Conservation (phyloP, 768 basidiomycete species). For the Xanthoconium purpureum region DNA sequence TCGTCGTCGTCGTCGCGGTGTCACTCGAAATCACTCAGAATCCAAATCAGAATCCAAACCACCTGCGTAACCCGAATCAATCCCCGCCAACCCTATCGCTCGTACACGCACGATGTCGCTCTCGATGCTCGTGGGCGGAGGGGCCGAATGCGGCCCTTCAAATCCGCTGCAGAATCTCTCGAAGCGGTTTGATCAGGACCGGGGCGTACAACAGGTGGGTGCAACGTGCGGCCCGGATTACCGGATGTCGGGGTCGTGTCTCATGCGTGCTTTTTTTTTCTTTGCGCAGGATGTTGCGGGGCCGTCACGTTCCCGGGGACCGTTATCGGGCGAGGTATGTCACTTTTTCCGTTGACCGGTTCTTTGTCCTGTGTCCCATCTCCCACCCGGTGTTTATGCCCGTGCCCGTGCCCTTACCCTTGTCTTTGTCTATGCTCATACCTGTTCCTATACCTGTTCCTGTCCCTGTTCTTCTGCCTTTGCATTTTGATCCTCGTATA, state of each 20-base stretch:
- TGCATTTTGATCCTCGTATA: not conserved
- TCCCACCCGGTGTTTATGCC: not conserved
- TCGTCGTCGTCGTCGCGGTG: not conserved
- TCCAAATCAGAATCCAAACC: not conserved
- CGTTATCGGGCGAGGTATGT: conserved; percentile 59
- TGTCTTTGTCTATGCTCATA: not conserved
- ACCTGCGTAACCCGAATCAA: not conserved
- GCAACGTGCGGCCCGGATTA: conserved; percentile 2
- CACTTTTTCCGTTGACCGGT: conserved; percentile 6
- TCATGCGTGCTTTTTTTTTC: not conserved
- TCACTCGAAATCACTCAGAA: not conserved
- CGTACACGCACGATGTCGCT: conserved; percentile 56
- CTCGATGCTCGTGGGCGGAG: conserved; percentile 64
- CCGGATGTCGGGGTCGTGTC: not conserved
- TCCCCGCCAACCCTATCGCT: not conserved
- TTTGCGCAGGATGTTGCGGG: conserved; percentile 64
- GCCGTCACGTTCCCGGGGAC: conserved; percentile 37
- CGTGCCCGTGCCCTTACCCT: not conserved
- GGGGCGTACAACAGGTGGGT: conserved; percentile 73
- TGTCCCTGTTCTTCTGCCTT: not conserved
- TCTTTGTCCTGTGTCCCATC: not conserved
- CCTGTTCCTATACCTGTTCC: too few relatives aligned
- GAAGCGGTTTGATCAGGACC: conserved; percentile 76
- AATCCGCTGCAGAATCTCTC: conserved; percentile 80
- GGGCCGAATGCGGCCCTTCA: conserved; percentile 79